These are phyloP conservation scores for Acanthamoeba lenticulata DNA, from an alignment of 208 protist species.

Conservation along the genomic window DNA sequence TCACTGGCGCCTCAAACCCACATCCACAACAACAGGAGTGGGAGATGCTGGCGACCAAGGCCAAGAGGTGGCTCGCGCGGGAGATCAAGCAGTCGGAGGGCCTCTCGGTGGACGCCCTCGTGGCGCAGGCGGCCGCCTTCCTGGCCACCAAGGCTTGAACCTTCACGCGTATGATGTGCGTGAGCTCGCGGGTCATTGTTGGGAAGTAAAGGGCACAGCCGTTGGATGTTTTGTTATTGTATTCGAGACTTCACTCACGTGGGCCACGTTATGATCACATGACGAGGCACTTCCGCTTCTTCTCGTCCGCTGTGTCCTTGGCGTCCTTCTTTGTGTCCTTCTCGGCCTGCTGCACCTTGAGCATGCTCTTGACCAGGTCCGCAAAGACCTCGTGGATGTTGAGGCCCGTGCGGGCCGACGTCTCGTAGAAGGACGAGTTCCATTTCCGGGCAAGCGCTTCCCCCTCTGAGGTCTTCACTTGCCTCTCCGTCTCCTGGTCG, in stretches of 20 bases:
- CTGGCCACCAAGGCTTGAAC: background rate
- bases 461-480: background rate
- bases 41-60: constrained; percentile 28
- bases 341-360: background rate
- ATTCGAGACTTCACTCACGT: no score
- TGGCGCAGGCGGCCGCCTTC: background rate
- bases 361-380: constrained; percentile 4
- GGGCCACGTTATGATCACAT: background rate
- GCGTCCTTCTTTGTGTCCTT: background rate
- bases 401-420: background rate
- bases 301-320: background rate
- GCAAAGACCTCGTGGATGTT: constrained; percentile 28
- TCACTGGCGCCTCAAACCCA: background rate
- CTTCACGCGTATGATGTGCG: no score
- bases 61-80: background rate
- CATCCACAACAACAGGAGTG: no score
- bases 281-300: constrained; percentile 20
- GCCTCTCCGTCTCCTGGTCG: background rate
- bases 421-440: constrained; percentile 39
- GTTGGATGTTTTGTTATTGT: no score
- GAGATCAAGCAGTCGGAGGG: background rate
- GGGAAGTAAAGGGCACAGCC: no score
- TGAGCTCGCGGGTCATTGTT: no score
- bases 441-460: background rate
- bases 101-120: background rate